Conservation (phyloP, 228 moss, liverwort and hornwort genomes). For the Sphagnum fallax region DNA sequence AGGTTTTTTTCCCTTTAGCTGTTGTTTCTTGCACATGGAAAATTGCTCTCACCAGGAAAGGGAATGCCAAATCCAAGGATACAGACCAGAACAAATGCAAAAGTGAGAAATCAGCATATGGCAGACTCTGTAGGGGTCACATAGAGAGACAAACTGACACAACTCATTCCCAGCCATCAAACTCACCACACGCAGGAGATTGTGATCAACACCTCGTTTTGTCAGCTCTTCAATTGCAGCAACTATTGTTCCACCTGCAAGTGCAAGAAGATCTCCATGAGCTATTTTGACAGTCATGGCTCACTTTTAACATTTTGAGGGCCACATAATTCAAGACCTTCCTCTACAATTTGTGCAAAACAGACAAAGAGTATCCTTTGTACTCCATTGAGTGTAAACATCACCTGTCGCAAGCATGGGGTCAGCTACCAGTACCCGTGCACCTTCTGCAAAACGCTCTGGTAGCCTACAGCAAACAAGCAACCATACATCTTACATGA, state of each 20-base stretch:
- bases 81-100: too few species aligned
- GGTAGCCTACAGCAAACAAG: constrained; percentile 58
- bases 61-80: too few species aligned
- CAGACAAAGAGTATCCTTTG: background rate
- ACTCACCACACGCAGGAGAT: constrained; percentile 84
- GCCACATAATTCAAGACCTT: background rate
- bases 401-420: constrained; percentile 97
- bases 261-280: too few species aligned
- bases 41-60: too few species aligned
- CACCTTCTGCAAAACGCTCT: constrained; percentile 56
- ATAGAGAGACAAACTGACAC: background rate
- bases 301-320: background rate
- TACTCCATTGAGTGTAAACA: background rate
- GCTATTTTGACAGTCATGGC: background rate
- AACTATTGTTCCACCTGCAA: constrained; percentile 87
- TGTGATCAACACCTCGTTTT: constrained; percentile 69
- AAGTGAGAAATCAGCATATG: too few species aligned
- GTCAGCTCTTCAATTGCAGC: constrained; percentile 81
- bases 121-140: too few species aligned
- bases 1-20: too few species aligned
- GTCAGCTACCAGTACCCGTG: constrained; percentile 79
- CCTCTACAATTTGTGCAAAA: background rate
- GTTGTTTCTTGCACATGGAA: too few species aligned
- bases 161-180: too few species aligned
- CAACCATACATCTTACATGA: background rate